Evolutionary conservation across 768 basidiomycete species (phyloP).

Genomic region (Imleria badia): DNA sequence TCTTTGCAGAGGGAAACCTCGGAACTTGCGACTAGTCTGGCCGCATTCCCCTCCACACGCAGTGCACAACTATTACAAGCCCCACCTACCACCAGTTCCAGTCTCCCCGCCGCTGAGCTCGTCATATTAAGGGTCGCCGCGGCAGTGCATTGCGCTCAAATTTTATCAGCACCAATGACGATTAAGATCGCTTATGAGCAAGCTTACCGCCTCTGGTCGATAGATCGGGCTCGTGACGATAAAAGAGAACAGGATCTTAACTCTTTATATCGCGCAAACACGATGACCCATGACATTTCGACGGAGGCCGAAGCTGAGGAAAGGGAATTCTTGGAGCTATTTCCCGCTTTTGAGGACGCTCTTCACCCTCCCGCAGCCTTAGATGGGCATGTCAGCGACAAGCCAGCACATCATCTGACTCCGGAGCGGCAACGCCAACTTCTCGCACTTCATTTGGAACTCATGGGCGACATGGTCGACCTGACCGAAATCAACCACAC

Average conservation of each 20-base stretch:
- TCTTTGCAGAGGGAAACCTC: constrained; percentile 18
- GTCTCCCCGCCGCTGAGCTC: constrained; percentile 27
- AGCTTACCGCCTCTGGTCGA: constrained; percentile 77
- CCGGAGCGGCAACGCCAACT: constrained; percentile 35
- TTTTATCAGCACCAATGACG: not conserved
- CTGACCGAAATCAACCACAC: not conserved
- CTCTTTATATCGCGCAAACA: constrained; percentile 73
- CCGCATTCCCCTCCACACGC: constrained; percentile 54
- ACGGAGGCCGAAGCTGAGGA: constrained; percentile 79
- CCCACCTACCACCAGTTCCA: constrained; percentile 10
- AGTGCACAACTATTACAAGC: constrained; percentile 40
- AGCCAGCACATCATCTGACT: constrained; percentile 30
- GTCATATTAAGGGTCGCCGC: constrained; percentile 49
- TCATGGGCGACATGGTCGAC: constrained; percentile 33
- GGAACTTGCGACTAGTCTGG: constrained; percentile 36
- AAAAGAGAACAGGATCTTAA: constrained; percentile 61
- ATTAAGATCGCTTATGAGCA: constrained; percentile 65
- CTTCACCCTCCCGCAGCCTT: constrained; percentile 32
- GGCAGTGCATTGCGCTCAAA: constrained; percentile 23
- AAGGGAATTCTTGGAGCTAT: constrained; percentile 78
- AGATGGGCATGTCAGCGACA: not conserved
- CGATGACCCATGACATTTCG: constrained; percentile 49
- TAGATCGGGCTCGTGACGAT: constrained; percentile 70
- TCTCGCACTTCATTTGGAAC: constrained; percentile 45
- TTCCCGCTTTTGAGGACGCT: constrained; percentile 78